Conservation (phyloP, 768 basidiomycete species). For the Boletus subcaerulescens region DNA sequence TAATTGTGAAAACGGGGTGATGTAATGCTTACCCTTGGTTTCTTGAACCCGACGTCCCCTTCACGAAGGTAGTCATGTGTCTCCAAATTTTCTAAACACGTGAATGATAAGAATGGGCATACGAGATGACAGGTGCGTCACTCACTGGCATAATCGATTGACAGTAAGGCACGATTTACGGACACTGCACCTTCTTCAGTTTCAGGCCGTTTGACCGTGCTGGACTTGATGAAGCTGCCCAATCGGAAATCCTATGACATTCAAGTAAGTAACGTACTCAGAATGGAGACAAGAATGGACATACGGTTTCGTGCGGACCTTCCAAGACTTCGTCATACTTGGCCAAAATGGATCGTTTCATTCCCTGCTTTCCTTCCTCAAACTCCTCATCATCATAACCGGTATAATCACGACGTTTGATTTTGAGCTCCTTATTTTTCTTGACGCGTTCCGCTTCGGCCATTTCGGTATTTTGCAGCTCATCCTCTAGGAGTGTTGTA, state of each 20-base stretch:
- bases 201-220: slow-evolving; percentile 39
- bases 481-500: slow-evolving; percentile 71
- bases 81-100: slow-evolving; percentile 71
- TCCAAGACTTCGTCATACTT: slow-evolving; percentile 95
- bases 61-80: slow-evolving; percentile 87
- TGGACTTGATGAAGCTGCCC: slow-evolving; percentile 54
- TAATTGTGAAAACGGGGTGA: neutral
- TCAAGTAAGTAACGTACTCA: neutral
- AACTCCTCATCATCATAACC: slow-evolving; percentile 98
- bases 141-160: slow-evolving; percentile 89
- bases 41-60: slow-evolving; percentile 94
- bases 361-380: slow-evolving; percentile 63
- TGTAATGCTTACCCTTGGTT: slow-evolving; percentile 63
- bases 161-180: slow-evolving; percentile 77
- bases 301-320: slow-evolving; percentile 65
- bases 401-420: slow-evolving; percentile 85
- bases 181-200: slow-evolving; percentile 49
- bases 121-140: slow-evolving; percentile 11
- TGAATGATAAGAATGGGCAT: slow-evolving; percentile 14
- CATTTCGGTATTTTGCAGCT: slow-evolving; percentile 93
- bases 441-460: slow-evolving; percentile 81
- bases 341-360: slow-evolving; percentile 77
- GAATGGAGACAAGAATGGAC: slow-evolving; percentile 18
- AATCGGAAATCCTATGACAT: slow-evolving; percentile 76
- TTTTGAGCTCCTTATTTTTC: slow-evolving; percentile 81